Percentiles rank a stretch among this genome's conserved stretches.
phyloP scores from a whole-genome alignment of 2,329 filamentous ascomycete genomes.

The Trichoderma citrinoviride region DNA sequence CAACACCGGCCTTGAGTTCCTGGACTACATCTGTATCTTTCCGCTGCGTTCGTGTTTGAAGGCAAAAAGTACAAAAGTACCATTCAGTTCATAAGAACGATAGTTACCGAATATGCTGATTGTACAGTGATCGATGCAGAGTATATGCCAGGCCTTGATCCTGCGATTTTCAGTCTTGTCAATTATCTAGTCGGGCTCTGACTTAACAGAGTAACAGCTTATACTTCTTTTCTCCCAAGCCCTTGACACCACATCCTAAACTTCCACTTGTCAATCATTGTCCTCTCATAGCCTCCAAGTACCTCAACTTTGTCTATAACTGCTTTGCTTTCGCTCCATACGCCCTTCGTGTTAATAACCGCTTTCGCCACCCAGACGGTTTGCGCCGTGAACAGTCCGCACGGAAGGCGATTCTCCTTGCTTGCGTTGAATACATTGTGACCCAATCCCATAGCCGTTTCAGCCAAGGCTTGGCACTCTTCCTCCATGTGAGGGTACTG shows the following conservation, averaged over 20 bases:
- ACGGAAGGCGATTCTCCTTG: neutral
- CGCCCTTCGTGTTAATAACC: neutral
- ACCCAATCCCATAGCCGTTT: neutral
- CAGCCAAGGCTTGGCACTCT: neutral
- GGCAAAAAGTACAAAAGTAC: neutral
- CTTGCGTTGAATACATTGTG: neutral
- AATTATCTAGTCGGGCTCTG: neutral
- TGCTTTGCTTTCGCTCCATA: neutral
- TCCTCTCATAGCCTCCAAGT: too few relatives aligned
- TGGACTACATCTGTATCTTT: too few relatives aligned
- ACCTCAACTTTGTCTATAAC: neutral
- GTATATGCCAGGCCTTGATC: neutral
- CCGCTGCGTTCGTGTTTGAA: too few relatives aligned
- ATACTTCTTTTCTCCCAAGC: neutral
- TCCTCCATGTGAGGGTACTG: neutral
- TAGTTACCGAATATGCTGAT: too few relatives aligned
- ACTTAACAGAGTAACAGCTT: neutral
- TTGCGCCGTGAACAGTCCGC: slow-evolving; percentile 4
- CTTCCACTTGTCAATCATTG: slow-evolving; percentile 7
- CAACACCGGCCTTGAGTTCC: neutral
- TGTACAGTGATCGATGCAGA: too few relatives aligned
- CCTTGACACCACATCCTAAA: neutral
- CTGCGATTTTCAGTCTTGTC: neutral
- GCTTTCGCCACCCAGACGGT: slow-evolving; percentile 7
- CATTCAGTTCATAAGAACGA: too few relatives aligned